Evolutionary conservation across 106 monocot species (phyloP), one percentile per base, ranked within the genome.

Genomic region (Dendrobium chrysotoxum): DNA sequence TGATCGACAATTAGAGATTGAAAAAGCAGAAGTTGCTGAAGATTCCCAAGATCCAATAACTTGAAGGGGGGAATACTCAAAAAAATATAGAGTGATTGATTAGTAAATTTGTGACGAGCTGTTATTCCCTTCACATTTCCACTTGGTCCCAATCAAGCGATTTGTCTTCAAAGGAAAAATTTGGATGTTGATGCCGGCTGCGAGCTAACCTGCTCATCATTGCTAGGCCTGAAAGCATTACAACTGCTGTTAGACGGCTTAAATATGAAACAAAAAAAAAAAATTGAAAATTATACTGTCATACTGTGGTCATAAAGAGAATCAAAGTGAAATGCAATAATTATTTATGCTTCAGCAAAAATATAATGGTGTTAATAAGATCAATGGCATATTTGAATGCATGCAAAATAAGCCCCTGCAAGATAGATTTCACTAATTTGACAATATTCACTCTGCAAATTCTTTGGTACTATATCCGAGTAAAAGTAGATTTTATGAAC

Each of bases 61-160:
- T 65, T 65, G 64, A 65, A 23, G 11, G 26, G 64, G 9, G 26
- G 64, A 65, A 50, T 50, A 50, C 50, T 50, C 50, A 50, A 50
- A 50, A 44, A 6, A 44, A 0, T 7, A 9, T 44, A 44, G 9
- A 44, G 6, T 44, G 0, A 9, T 35, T 35, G 3, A 2, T 35
- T 35, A 13, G 13, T 61, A 61, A 17, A 35, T 70, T 70, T 70
- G 35, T 70, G 13, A 50, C 4, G 23, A 70, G 28, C 10, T 35
- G 70, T 70, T 26, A 31, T 35, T 70, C 2, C 28, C 46, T 5
- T n/a, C 86, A 95, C 85, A 84, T 86, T 76, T 98, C 91, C 47
- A 78, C 44, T 53, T 86, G 79, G 77, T 93, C 99, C 99, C 99
- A 99, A 75, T 93, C 87, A 73, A 95, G 80, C 3, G 89, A 85